Base-by-base conservation (phyloP, 805 yeast genomes). In the Pichia membranifaciens region DNA sequence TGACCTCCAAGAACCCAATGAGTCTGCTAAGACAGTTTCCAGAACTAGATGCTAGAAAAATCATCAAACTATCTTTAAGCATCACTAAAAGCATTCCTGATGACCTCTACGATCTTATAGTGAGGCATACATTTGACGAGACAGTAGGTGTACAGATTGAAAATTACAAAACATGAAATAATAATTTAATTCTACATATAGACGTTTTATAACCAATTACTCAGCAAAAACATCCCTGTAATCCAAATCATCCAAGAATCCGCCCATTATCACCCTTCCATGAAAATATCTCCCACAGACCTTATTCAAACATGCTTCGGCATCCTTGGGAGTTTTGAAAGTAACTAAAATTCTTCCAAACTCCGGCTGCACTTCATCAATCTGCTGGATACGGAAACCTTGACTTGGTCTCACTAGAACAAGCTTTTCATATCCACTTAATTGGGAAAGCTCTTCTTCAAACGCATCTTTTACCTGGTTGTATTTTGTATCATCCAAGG, bases 51-150 rank as follows among this genome's bases (percentile, higher is more conserved):
- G 86, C 90, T 13, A 77, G 76, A 49, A 87, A 84, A 54, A 78
- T 87, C 38, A 85, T 87, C 22, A 84, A 85, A 56, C 67, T 89
- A 18, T 84, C 91, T 37, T 74, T 89, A 35, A 87, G 93, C 44
- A 85, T 88, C 54, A 76, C 88, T 4, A 84, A 90, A 7, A 79
- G 79, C 57, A 66, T 89, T 6, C 95, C 96, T 0, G 76, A 74
- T 29, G 67, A 71, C 3, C 67, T 89, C 29, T 86, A 84, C 59
- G 82, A 76, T 51, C 61, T 83, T 48, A 68, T 85, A 34, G 74
- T 72, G 9, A 69, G 87, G 43, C 93, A 84, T 60, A 75, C 83
- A 0, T 75, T 69, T 53, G 90, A 84, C 54, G 62, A 62, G 13
- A 45, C 60, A 0, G 70, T 65, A 3, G 58, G 61, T 9, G 60